A percentile compares a stretch with the other conserved stretches of the same genome.
phyloP scores from a whole-genome alignment of 495 filamentous ascomycete species.

The Beverwykella pulmonaria region DNA sequence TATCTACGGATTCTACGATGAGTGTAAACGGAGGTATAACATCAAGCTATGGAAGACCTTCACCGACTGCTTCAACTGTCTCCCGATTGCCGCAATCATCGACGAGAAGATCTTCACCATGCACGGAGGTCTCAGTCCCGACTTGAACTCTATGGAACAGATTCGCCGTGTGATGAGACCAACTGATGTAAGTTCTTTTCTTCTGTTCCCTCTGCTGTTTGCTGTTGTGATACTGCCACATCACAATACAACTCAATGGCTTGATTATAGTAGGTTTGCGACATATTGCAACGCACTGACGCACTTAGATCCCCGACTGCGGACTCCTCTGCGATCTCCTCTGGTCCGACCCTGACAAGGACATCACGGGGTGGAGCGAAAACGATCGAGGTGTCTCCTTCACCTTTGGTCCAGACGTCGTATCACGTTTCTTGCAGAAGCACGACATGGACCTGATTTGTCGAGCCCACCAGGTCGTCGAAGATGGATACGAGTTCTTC shows the following conservation, averaged over 20 bases:
- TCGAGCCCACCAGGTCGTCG: conserved; percentile 97
- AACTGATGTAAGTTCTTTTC: conserved; percentile 78
- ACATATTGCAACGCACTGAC: conserved; percentile 55
- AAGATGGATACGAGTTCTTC: conserved; percentile 99
- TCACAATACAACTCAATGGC: background rate
- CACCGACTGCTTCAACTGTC: conserved; percentile 99
- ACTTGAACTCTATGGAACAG: conserved; percentile 99
- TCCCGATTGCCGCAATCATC: conserved; percentile 99
- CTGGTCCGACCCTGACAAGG: conserved; percentile 99
- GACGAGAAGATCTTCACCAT: conserved; percentile 99
- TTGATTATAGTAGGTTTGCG: conserved; percentile 2
- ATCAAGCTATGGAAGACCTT: conserved; percentile 99
- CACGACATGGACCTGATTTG: conserved; percentile 99
- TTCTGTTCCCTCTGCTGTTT: background rate
- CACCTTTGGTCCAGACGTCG: conserved; percentile 98
- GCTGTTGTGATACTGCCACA: background rate
- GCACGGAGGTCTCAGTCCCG: conserved; percentile 96
- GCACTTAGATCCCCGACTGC: conserved; percentile 89
- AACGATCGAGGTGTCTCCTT: conserved; percentile 98
- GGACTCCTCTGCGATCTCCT: conserved; percentile 95
- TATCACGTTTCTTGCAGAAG: conserved; percentile 97
- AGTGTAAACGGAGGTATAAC: conserved; percentile 99
- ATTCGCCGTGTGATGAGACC: conserved; percentile 98
- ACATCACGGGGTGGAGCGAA: conserved; percentile 99
- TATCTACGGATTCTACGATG: conserved; percentile 99